Evolutionary conservation across 1,284 basidiomycete genomes (phyloP), one percentile per base, ranked within the genome.

Genomic region (Pascua sp.): DNA sequence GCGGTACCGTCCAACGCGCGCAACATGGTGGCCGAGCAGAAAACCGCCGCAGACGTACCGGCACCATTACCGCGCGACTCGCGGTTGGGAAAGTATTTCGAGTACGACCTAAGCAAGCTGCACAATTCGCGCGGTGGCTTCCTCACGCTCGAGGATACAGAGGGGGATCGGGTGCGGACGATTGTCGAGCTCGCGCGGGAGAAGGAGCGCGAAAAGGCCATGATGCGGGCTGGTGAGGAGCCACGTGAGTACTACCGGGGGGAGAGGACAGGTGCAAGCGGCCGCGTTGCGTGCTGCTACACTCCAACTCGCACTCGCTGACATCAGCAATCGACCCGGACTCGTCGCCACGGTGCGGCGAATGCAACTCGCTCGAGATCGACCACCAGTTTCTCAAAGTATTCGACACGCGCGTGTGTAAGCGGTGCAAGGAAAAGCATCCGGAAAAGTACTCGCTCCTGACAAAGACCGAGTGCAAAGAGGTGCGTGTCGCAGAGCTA

Each of bases 401-500:
- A 12, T 96, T 96, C 69, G 82, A 85, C 13, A 87, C 90, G 71
- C 71, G 85, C 16, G 90, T 98, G 2, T 99, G 95, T 78, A 87
- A 88, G 64, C 85, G 82, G 63, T 98, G 94, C 79, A 90, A 93
- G 78, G 86, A 91, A 67, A 86, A 89, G 63, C 82, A 85, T 51
- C 90, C 91, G 9, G 94, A 98, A 70, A 87, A 87, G 73, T 99
- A 97, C 75, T 91, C 91, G 74, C 80, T 98, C 2, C 79, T 99
- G 51, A 99, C 96, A 1, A 99, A 99, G 81, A 98, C 96, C 0
- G 96, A 99, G 77, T 98, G 94, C 77, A 97, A 96, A 78, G 89
- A 93, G 81, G 91, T 90, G 54, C 55, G 81, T 24, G 18, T 8
- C 32, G 16, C 15, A 3, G 7, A 12, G 46, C 47, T 55, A 24